Evolutionary conservation across 1,139 yeast genomes (phyloP), one percentile per base, ranked within the genome.

Genomic region (Hyphopichia buzzinii): DNA sequence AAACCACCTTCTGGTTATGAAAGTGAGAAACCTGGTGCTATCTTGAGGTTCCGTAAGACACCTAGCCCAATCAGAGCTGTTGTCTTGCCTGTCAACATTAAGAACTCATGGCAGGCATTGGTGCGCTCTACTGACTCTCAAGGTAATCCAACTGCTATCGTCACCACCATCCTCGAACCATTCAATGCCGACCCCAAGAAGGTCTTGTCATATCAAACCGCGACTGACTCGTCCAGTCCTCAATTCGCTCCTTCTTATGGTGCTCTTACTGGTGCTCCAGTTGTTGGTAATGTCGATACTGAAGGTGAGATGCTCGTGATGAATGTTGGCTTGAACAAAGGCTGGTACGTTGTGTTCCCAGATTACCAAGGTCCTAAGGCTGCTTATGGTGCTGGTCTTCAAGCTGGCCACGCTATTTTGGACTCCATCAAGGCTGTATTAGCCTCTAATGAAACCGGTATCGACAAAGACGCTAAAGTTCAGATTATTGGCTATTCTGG

Each of bases 401-500:
- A 43, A 33, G 47, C 55, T 5, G 59, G 55, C 1, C 46, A 49
- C n/a, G 53, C 50, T 13, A 38, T 43, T 3, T 41, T 55, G 37
- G 50, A 54, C 32, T 34, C 50, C 2, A 38, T 55, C n/a, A 41
- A 48, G 17, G 58, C 52, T 3, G 46, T 46, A 0, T 34, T 52
- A 19, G 19, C 24, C 6, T 40, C 54, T 0, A 41, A 46, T 24
- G 21, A 39, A n/a, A 52, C 59, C 16, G 54, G 54, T 2, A 26
- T 54, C 17, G 26, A 43, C 10, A 7, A 40, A 1, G 38, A 46
- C 11, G 54, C 59, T 2, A 34, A 43, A 26, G 37, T 48, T 3
- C 50, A 39, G 1, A 17, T 53, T 26, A 54, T 50, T 48, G 59
- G 61, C 0, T 54, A 52, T 35, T 50, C 56, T 10, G 59, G 60